Evolutionary conservation across 1,284 basidiomycete species (phyloP), one percentile per base, ranked within the genome.

Genomic region (Pyrrhoderma noxium): DNA sequence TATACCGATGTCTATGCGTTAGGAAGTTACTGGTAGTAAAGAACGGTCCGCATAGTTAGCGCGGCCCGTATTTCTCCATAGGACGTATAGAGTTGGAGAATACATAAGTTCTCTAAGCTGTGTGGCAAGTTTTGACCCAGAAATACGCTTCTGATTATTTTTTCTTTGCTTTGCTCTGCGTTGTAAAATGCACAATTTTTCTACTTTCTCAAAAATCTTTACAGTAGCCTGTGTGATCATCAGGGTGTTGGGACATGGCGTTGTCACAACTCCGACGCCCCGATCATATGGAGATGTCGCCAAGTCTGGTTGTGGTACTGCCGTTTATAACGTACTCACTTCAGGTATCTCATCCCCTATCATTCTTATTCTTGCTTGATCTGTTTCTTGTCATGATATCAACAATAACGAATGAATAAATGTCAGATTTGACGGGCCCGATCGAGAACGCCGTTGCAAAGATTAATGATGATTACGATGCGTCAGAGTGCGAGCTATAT

Each of bases 381-480:
- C 7, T 8, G 18, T 19, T 19, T 45, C 35, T 37, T 11, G 38
- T 14, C 38, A 4, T 40, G 8, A 7, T 18, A 36, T 34, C 45
- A 21, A 39, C 42, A 16, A 16, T 35, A 43, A 38, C 23, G n/a
- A 35, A 13, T n/a, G 21, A 16, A 16, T 19, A 37, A 41, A 51
- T 14, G 23, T 25, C 52, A 64, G 65, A 68, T 52, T 58, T 57
- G 39, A 57, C 55, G 48, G 66, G 63, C 23, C 67, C 67, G 66
- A 67, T 69, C 46, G 66, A 69, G 53, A 63, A 66, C 50, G 61
- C 65, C 9, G 61, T 56, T 3, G 54, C 57, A 3, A 65, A 64
- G 55, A 56, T 62, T 7, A n/a, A 18, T n/a, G 14, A 14, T 5
- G 66, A 68, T 47, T 52, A 65, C 57, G 62, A 70, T 52, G 62